These are phyloP conservation scores for Plantago major DNA, from an alignment of 257 asterid species.

Conservation along the genomic window DNA sequence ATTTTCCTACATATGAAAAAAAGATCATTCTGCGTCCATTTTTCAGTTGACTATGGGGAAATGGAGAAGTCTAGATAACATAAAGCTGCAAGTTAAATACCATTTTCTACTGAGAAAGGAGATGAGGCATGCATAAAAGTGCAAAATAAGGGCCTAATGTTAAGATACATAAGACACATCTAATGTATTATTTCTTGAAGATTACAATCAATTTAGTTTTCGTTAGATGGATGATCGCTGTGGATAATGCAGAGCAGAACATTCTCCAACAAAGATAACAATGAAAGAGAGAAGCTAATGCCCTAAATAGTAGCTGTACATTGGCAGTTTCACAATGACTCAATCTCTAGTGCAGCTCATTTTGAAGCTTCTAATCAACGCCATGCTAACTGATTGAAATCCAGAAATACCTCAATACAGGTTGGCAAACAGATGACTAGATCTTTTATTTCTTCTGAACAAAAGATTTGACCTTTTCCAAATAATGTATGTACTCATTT, in stretches of 20 bases:
- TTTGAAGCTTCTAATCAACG: neutral
- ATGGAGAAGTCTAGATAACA: too few relatives aligned
- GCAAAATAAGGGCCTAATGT: too few relatives aligned
- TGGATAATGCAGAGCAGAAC: too few relatives aligned
- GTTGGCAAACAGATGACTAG: conserved; percentile 9
- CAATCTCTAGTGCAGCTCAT: neutral
- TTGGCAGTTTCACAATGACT: neutral
- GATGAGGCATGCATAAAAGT: too few relatives aligned
- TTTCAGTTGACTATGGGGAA: too few relatives aligned
- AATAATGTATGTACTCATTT: conserved; percentile 73
- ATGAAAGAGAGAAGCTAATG: conserved; percentile 2
- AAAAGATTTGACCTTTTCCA: conserved; percentile 50
- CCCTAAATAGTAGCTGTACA: conserved; percentile 11
- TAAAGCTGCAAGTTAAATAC: too few relatives aligned
- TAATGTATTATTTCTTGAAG: too few relatives aligned
- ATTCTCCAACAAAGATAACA: neutral
- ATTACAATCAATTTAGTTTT: neutral
- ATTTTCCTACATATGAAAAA: too few relatives aligned
- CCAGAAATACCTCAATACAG: conserved; percentile 1
- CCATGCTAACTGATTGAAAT: neutral
- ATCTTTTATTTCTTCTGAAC: conserved; percentile 45
- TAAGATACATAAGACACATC: too few relatives aligned
- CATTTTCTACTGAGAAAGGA: too few relatives aligned
- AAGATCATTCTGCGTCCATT: too few relatives aligned
- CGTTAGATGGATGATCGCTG: too few relatives aligned